Conservation (phyloP, 176 grass and related monocot species). For the Avena atlantica region DNA sequence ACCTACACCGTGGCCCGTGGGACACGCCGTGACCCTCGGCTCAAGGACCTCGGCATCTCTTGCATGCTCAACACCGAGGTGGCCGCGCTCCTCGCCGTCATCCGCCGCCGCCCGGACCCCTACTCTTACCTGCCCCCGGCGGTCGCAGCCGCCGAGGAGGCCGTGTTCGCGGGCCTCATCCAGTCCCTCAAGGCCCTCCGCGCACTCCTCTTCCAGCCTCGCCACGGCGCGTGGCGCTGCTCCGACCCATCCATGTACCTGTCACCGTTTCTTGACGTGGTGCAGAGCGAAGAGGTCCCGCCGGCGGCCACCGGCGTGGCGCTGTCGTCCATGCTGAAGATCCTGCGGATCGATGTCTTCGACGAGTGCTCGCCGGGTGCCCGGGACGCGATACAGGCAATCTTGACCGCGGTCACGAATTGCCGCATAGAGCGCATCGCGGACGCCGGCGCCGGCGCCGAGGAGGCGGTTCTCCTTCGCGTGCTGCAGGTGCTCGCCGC, state of each 20-base stretch:
- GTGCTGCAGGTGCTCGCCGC: conserved; percentile 79
- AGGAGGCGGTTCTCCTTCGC: conserved; percentile 87
- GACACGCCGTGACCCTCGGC: conserved; percentile 50
- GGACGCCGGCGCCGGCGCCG: conserved; percentile 53
- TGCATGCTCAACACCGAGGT: conserved; percentile 99
- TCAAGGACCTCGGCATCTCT: conserved; percentile 83
- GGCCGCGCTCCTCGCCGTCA: conserved; percentile 78
- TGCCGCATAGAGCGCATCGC: conserved; percentile 75
- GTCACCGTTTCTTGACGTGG: conserved; percentile 77
- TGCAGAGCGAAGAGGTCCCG: conserved; percentile 76
- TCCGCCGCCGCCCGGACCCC: conserved; percentile 72
- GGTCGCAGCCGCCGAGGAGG: conserved; percentile 48
- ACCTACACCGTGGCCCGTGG: conserved; percentile 28
- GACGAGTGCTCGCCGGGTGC: conserved; percentile 86
- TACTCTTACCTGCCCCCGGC: conserved; percentile 46
- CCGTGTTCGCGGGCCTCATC: conserved; percentile 57
- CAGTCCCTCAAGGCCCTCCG: conserved; percentile 79
- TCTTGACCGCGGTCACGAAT: conserved; percentile 65
- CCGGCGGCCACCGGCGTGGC: conserved; percentile 77
- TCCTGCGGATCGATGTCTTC: conserved; percentile 81
- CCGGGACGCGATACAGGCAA: conserved; percentile 70
- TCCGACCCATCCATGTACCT: conserved; percentile 87
- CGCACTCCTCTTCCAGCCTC: conserved; percentile 81
- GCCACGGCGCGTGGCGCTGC: conserved; percentile 68
- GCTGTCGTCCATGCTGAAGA: conserved; percentile 84